These are phyloP conservation scores for Cicer pinnatifidum DNA, from an alignment of 306 rosid genomes.

Conservation along the genomic window DNA sequence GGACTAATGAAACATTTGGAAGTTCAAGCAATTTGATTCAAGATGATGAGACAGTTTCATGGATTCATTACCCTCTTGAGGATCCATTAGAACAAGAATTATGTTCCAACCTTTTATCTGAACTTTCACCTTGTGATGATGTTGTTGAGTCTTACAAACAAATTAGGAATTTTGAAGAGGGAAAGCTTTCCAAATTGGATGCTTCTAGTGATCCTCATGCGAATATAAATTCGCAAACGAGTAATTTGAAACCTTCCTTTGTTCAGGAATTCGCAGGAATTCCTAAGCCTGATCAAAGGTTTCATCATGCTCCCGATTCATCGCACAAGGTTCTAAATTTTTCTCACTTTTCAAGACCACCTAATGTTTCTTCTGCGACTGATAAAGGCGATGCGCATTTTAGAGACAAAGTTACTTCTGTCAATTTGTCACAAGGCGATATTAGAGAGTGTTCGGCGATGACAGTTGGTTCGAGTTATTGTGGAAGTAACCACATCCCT, in stretches of 20 bases:
- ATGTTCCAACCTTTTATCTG: slow-evolving; percentile 67
- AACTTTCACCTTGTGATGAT: slow-evolving; percentile 56
- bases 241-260: slow-evolving; percentile 46
- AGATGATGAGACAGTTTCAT: slow-evolving; percentile 72
- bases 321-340: slow-evolving; percentile 50
- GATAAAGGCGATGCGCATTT: slow-evolving; percentile 40
- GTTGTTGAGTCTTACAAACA: slow-evolving; percentile 53
- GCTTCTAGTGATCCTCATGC: slow-evolving; percentile 45
- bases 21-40: slow-evolving; percentile 64
- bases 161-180: slow-evolving; percentile 60
- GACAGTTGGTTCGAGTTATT: slow-evolving; percentile 79
- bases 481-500: slow-evolving; percentile 78
- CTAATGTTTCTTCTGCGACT: slow-evolving; percentile 51
- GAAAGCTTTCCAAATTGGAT: slow-evolving; percentile 50
- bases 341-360: slow-evolving; percentile 52
- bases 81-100: slow-evolving; percentile 79
- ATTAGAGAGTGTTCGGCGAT: slow-evolving; percentile 63
- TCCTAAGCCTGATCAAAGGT: slow-evolving; percentile 66
- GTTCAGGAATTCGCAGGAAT: slow-evolving; percentile 52
- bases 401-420: slow-evolving; percentile 46
- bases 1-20: slow-evolving; percentile 56
- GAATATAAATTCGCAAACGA: slow-evolving; percentile 44
- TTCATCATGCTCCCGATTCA: slow-evolving; percentile 55
- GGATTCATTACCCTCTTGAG: slow-evolving; percentile 75
- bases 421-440: slow-evolving; percentile 49